A percentile compares a stretch with the other conserved stretches of the same genome.
Evolutionary conservation across 2,329 filamentous ascomycete genomes (phyloP).

Genomic region (Diaporthe sp.): DNA sequence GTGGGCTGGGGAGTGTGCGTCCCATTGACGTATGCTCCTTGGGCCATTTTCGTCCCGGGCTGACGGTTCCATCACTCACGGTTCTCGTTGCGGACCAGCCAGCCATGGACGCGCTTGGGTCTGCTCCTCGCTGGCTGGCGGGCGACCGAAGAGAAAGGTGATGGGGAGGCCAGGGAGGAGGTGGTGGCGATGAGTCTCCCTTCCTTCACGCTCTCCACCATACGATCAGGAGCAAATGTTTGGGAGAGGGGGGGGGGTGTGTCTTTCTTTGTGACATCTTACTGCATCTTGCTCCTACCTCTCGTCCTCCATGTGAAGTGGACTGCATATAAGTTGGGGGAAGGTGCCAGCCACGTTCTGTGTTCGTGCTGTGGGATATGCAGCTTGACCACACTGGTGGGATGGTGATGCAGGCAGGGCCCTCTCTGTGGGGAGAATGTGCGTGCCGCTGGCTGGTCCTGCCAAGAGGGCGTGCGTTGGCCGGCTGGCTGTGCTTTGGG

Average conservation of each 20-base stretch:
- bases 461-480: background rate
- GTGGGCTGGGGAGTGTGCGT: background rate
- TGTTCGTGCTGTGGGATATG: background rate
- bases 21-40: background rate
- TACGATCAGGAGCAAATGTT: background rate
- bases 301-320: background rate
- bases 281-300: background rate
- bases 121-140: background rate
- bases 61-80: background rate
- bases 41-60: too few relatives aligned
- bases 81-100: background rate
- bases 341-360: background rate
- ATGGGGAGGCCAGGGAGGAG: background rate
- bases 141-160: background rate
- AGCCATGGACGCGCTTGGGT: background rate
- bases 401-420: background rate
- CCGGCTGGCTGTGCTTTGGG: background rate
- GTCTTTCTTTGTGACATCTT: background rate
- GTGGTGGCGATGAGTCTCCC: background rate
- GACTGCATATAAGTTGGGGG: background rate
- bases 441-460: background rate
- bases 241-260: background rate
- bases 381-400: background rate
- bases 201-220: background rate
- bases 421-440: background rate